Conservation (phyloP, 2,329 filamentous ascomycete genomes). For the Gnomoniopsis sp. region DNA sequence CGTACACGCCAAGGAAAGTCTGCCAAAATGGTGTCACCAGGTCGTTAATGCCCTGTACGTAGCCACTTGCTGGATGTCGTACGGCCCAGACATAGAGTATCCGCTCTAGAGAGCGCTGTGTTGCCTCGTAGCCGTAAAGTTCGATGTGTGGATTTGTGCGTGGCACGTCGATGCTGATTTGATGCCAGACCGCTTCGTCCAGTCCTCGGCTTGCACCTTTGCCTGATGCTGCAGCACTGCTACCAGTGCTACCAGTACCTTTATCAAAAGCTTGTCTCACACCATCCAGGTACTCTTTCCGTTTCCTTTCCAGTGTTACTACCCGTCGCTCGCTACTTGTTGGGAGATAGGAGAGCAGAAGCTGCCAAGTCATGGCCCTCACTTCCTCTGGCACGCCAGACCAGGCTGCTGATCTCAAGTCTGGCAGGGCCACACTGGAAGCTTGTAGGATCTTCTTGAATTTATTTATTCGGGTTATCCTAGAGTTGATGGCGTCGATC, state of each 20-base stretch:
- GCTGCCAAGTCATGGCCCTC: conserved; percentile 97
- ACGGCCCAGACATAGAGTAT: conserved; percentile 98
- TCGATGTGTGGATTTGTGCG: conserved; percentile 95
- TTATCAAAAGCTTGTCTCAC: conserved; percentile 71
- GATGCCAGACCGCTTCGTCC: conserved; percentile 98
- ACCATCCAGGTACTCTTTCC: conserved; percentile 94
- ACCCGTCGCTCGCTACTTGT: conserved; percentile 94
- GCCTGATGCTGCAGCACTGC: conserved; percentile 12
- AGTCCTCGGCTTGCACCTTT: conserved; percentile 53
- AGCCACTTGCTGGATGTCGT: conserved; percentile 92
- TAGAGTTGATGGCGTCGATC: conserved; percentile 77
- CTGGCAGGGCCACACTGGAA: conserved; percentile 80
- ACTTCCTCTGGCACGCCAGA: conserved; percentile 93
- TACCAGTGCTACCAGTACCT: conserved; percentile 43
- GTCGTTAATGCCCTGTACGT: conserved; percentile 98
- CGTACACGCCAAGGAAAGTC: conserved; percentile 91
- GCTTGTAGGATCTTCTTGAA: conserved; percentile 95
- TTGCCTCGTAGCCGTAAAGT: conserved; percentile 92
- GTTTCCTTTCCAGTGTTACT: conserved; percentile 84
- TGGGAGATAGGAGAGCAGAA: conserved; percentile 90
- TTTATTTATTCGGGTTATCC: conserved; percentile 94
- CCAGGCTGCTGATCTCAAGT: conserved; percentile 85
- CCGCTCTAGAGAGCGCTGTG: conserved; percentile 87
- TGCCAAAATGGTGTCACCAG: conserved; percentile 98
- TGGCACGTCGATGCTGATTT: conserved; percentile 97